Evolutionary conservation across 495 filamentous ascomycete genomes (phyloP).

Genomic region (Parathielavia appendiculata): DNA sequence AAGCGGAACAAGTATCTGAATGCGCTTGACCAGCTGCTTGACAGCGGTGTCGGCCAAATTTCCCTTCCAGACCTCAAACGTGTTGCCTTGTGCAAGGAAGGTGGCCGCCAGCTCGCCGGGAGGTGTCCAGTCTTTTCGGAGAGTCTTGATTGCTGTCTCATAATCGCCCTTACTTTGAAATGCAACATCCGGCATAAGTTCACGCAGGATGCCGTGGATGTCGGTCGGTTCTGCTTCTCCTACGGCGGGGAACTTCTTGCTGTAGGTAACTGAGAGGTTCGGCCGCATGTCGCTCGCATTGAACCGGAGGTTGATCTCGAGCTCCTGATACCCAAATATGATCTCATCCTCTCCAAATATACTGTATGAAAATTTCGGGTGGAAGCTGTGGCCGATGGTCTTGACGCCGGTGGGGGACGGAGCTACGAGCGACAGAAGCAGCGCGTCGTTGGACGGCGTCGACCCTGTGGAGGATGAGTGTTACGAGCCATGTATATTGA

Average conservation of each 20-base stretch:
- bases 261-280: constrained; percentile 63
- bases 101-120: constrained; percentile 47
- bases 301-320: constrained; percentile 71
- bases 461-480: constrained; percentile 53
- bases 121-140: constrained; percentile 55
- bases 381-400: constrained; percentile 57
- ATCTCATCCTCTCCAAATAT: constrained; percentile 88
- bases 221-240: constrained; percentile 67
- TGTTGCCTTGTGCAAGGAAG: constrained; percentile 32
- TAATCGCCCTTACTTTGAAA: constrained; percentile 58
- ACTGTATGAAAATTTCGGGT: constrained; percentile 81
- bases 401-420: constrained; percentile 51
- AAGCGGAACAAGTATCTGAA: constrained; percentile 77
- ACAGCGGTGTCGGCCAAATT: constrained; percentile 51
- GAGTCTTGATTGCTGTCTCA: constrained; percentile 50
- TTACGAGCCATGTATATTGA: neutral
- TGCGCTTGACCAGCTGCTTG: constrained; percentile 61
- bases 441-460: constrained; percentile 65
- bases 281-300: constrained; percentile 77
- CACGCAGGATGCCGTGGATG: constrained; percentile 57
- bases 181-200: constrained; percentile 63
- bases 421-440: constrained; percentile 64
- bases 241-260: constrained; percentile 66
- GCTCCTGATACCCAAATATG: constrained; percentile 82
- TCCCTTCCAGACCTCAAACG: constrained; percentile 52